phyloP scores from a whole-genome alignment of 2,329 filamentous ascomycete genomes.

The Penicillium expansum region DNA sequence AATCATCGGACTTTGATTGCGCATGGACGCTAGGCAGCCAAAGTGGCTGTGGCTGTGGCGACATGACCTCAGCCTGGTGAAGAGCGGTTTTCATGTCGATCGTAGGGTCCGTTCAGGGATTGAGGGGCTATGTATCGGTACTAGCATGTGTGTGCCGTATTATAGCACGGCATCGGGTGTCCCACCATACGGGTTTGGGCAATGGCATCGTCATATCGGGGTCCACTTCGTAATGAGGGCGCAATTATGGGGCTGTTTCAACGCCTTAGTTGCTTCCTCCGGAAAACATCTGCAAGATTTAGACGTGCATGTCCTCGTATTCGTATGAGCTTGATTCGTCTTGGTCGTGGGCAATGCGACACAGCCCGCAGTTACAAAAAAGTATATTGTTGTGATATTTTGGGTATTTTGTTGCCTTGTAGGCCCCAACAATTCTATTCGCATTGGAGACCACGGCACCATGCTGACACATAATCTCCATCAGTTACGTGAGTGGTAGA shows the following conservation, averaged over 20 bases:
- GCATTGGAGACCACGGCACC: constrained; percentile 4
- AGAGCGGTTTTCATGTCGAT: constrained; percentile 8
- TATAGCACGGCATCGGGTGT: neutral
- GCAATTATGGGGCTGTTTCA: neutral
- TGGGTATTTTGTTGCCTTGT: constrained; percentile 11
- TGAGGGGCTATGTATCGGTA: neutral
- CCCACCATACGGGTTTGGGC: constrained; percentile 1
- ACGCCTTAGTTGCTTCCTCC: neutral
- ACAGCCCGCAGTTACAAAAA: constrained; percentile 3
- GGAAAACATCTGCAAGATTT: constrained; percentile 3
- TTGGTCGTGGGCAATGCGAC: neutral
- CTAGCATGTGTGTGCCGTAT: neutral
- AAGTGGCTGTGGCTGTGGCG: constrained; percentile 18
- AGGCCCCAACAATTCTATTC: neutral
- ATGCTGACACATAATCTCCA: neutral
- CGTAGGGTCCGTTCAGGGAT: constrained; percentile 1
- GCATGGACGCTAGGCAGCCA: neutral
- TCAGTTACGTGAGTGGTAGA: neutral
- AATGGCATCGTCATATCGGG: constrained; percentile 15
- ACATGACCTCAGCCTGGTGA: constrained; percentile 14
- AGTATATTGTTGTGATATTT: neutral
- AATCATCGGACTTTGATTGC: constrained; percentile 6
- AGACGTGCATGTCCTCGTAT: constrained; percentile 1
- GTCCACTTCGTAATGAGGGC: constrained; percentile 7
- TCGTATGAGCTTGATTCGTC: neutral